Evolutionary conservation across 441 rosid species (phyloP).

Genomic region (Adansonia madagascariensis): DNA sequence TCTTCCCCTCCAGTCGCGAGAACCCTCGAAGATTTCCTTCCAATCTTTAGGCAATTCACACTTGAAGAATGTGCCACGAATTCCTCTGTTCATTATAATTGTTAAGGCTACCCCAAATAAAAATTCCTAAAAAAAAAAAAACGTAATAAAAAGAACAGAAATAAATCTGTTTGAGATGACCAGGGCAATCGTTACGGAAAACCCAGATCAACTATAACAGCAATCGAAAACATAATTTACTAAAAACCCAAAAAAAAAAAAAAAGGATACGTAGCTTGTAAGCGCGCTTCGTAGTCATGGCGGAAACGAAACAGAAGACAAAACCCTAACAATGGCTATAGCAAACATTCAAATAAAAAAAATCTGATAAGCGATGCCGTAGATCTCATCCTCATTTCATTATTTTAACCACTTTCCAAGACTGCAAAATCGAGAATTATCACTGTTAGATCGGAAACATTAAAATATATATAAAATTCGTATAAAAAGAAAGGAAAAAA

Average conservation of each 20-base stretch:
- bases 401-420: conserved; percentile 20
- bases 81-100: conserved; percentile 67
- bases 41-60: conserved; percentile 95
- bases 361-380: conserved; percentile 23
- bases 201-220: conserved; percentile 28
- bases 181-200: not conserved
- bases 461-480: conserved; percentile 28
- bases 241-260: conserved; percentile 32
- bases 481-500: conserved; percentile 19
- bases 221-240: conserved; percentile 7
- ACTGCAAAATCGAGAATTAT: conserved; percentile 23
- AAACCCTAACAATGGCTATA: conserved; percentile 42
- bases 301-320: conserved; percentile 36
- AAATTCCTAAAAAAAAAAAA: conserved; percentile 25
- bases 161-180: conserved; percentile 32
- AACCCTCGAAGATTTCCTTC: conserved; percentile 94
- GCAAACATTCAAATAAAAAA: conserved; percentile 41
- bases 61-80: conserved; percentile 98
- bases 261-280: conserved; percentile 99
- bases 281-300: conserved; percentile 98
- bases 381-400: conserved; percentile 21
- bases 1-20: conserved; percentile 99
- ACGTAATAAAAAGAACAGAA: not conserved
- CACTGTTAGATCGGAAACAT: conserved; percentile 43
- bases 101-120: conserved; percentile 53